phyloP scores from a whole-genome alignment of 2,329 filamentous ascomycete genomes.

The Claviceps sp. region DNA sequence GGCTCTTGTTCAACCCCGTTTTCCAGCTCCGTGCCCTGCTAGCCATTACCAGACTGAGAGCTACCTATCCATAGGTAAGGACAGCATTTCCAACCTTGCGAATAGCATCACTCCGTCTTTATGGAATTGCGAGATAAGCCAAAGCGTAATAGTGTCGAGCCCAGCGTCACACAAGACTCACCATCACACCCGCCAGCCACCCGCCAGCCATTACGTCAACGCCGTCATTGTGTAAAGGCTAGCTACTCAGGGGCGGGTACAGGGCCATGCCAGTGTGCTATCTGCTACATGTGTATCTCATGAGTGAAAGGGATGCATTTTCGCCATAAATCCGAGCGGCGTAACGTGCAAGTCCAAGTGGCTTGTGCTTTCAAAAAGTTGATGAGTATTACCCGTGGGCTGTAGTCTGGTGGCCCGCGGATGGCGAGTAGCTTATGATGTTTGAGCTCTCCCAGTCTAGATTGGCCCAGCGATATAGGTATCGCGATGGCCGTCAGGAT shows the following conservation, averaged over 20 bases:
- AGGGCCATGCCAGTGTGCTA: background rate
- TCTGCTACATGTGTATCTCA: background rate
- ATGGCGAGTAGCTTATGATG: background rate
- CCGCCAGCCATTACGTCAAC: constrained; percentile 3
- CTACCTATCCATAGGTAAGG: too few species aligned
- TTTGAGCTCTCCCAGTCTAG: too few species aligned
- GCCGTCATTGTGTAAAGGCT: background rate
- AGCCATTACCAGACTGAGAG: too few species aligned
- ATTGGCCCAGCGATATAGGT: too few species aligned
- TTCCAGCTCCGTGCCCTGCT: too few species aligned
- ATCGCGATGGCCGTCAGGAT: too few species aligned
- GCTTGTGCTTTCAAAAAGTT: background rate
- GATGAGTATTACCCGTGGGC: background rate
- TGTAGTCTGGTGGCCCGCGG: background rate
- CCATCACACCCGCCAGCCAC: background rate
- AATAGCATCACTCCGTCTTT: constrained; percentile 1
- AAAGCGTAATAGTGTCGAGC: background rate
- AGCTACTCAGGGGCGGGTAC: background rate
- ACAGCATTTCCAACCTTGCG: background rate
- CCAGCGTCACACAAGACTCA: background rate
- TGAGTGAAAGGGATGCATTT: background rate
- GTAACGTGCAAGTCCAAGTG: too few species aligned
- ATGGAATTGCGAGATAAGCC: background rate
- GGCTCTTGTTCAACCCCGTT: too few species aligned
- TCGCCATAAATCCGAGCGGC: background rate